Percentiles rank a stretch among this genome's conserved stretches.
phyloP scores from a whole-genome alignment of 352 stramenopile genomes.

The Pelagophyceae sp. region DNA sequence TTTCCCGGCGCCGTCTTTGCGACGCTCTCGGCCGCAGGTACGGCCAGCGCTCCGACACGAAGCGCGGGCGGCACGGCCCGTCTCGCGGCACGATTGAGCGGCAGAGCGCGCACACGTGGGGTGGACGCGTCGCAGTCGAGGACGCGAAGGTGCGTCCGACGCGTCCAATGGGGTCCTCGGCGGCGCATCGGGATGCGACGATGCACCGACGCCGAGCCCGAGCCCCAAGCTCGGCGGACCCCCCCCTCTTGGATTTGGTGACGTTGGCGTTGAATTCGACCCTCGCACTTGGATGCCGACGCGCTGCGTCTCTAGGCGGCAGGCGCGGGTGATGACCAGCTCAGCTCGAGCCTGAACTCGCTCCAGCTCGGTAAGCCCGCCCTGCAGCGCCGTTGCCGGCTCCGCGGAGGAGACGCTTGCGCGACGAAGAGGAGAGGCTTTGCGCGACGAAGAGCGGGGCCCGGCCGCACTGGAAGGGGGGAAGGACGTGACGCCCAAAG shows the following conservation, averaged over 20 bases:
- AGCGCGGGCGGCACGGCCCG: not conserved
- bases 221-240: not conserved
- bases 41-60: not conserved
- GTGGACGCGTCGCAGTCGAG: not conserved
- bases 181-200: not conserved
- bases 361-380: not conserved
- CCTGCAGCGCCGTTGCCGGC: too few relatives aligned
- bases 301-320: too few relatives aligned
- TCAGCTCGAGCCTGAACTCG: not conserved
- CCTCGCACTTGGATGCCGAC: too few relatives aligned
- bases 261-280: too few relatives aligned
- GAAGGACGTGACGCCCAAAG: not conserved
- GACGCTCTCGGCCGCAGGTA: too few relatives aligned
- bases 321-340: too few relatives aligned
- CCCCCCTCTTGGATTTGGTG: too few relatives aligned
- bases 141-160: not conserved
- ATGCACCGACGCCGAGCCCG: not conserved
- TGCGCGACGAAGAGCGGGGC: not conserved
- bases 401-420: not conserved
- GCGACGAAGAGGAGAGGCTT: too few relatives aligned
- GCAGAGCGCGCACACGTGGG: not conserved
- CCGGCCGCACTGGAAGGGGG: not conserved
- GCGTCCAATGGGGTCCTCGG: not conserved
- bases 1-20: too few relatives aligned
- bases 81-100: not conserved